Base-by-base conservation (phyloP, 768 basidiomycete genomes). In the Calocybe indica region DNA sequence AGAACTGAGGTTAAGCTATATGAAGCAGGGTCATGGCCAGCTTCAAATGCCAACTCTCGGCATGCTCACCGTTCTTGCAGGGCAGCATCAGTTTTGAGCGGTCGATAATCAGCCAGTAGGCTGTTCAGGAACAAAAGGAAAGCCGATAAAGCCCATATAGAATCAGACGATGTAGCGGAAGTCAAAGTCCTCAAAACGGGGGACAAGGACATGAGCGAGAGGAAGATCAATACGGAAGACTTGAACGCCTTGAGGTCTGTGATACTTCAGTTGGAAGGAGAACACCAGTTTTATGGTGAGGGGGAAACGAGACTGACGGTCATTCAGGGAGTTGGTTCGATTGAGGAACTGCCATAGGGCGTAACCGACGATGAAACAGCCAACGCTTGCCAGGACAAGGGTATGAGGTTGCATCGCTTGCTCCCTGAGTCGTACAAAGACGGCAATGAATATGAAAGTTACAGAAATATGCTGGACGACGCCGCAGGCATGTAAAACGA, bases 101-200 rank as follows among this genome's bases (percentile, higher is more conserved):
- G 71, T 51, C 80, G 78, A 62, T 92, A 95, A 65, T 96, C 92
- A 10, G 88, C 88, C 41, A 97, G 69, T 49, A 94, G 69, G 13
- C 83, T 74, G 61, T 94, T 92, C 35, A 96, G 69, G 45, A 80
- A 70, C 64, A 97, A 90, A 38, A 98, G 78, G 44, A 75, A 73
- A 3, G 89, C 88, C n/a, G 92, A 81, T 43, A 97, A 68, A 5
- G 95, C 93, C 92, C 92, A 97, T 54, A 98, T 94, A 29, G 92
- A 92, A 63, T 99, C 96, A 9, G 89, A 89, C 35, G 95, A 96
- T 4, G 94, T 97, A 22, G 94, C 91, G 35, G 90, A 88, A 29
- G 92, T 95, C 59, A 99, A 69, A 5, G 95, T 97, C 58, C 85
- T 80, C 47, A 98, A 71, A 7, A 97, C 88, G 10, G 96, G 96